Conservation (phyloP, 2,329 filamentous ascomycete genomes). For the Botrytis sinoallii region DNA sequence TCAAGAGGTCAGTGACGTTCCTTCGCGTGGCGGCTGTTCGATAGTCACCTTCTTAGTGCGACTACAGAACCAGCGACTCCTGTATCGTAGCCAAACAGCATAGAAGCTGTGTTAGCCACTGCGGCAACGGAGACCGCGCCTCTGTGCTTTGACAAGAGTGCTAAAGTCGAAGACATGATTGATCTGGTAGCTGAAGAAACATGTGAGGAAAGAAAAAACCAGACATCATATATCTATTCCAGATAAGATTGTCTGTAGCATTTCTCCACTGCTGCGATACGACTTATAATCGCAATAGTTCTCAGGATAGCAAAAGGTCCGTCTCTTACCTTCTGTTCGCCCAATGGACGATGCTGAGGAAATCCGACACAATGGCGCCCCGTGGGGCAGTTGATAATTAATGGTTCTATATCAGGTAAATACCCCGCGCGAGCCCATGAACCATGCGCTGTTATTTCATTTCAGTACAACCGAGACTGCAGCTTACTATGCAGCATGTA, state of each 20-base stretch:
- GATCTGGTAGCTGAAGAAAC: not conserved
- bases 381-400: not conserved
- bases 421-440: conserved; percentile 6
- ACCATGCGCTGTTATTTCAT: conserved; percentile 1
- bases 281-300: not conserved
- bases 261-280: not conserved
- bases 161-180: conserved; percentile 13
- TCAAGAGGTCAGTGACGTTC: not conserved
- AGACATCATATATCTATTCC: not conserved
- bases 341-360: conserved; percentile 7
- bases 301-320: not conserved
- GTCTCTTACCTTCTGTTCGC: not conserved
- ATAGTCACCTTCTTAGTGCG: conserved; percentile 23
- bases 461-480: not conserved
- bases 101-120: conserved; percentile 27
- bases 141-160: conserved; percentile 23
- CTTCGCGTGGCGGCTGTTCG: not conserved
- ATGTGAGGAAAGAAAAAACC: not conserved
- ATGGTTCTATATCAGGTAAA: not conserved
- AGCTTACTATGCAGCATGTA: conserved; percentile 11
- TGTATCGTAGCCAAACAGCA: conserved; percentile 31
- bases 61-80: conserved; percentile 29
- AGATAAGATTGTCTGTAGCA: not conserved
- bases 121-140: conserved; percentile 24
- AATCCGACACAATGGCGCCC: not conserved